phyloP scores from a whole-genome alignment of 2,329 filamentous ascomycete genomes.

The Domatiomyces globalis region DNA sequence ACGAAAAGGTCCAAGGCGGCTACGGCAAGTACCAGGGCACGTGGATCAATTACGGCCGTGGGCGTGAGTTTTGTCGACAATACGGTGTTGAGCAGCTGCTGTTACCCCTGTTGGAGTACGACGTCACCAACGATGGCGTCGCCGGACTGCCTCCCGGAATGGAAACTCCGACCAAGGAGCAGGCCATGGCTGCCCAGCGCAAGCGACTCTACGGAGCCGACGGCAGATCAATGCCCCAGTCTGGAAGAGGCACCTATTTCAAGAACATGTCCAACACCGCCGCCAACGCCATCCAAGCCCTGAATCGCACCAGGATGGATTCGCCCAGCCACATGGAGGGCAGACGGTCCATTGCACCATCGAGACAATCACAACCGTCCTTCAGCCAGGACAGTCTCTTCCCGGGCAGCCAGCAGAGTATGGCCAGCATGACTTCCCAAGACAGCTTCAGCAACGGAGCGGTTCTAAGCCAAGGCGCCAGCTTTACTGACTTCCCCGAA shows the following conservation, averaged over 20 bases:
- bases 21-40: slow-evolving; percentile 99
- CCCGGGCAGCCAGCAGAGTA: slow-evolving; percentile 70
- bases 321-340: slow-evolving; percentile 59
- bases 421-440: slow-evolving; percentile 55
- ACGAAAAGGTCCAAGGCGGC: slow-evolving; percentile 96
- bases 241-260: slow-evolving; percentile 75
- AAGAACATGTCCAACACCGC: slow-evolving; percentile 91
- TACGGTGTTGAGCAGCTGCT: slow-evolving; percentile 42
- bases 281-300: slow-evolving; percentile 82
- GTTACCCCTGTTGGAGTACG: slow-evolving; percentile 36
- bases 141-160: slow-evolving; percentile 56
- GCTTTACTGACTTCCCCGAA: slow-evolving; percentile 16
- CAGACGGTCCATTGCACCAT: slow-evolving; percentile 54
- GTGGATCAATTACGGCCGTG: slow-evolving; percentile 90
- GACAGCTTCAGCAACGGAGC: slow-evolving; percentile 49
- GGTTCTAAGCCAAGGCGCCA: slow-evolving; percentile 44
- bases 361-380: slow-evolving; percentile 32
- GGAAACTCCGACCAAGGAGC: slow-evolving; percentile 95
- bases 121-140: slow-evolving; percentile 38
- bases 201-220: slow-evolving; percentile 85
- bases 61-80: slow-evolving; percentile 75
- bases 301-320: slow-evolving; percentile 90
- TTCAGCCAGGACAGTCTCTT: slow-evolving; percentile 20
- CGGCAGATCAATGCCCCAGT: slow-evolving; percentile 47
- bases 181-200: slow-evolving; percentile 89